phyloP scores from a whole-genome alignment of 2,329 filamentous ascomycete genomes.

The Ampelomyces quisqualis region DNA sequence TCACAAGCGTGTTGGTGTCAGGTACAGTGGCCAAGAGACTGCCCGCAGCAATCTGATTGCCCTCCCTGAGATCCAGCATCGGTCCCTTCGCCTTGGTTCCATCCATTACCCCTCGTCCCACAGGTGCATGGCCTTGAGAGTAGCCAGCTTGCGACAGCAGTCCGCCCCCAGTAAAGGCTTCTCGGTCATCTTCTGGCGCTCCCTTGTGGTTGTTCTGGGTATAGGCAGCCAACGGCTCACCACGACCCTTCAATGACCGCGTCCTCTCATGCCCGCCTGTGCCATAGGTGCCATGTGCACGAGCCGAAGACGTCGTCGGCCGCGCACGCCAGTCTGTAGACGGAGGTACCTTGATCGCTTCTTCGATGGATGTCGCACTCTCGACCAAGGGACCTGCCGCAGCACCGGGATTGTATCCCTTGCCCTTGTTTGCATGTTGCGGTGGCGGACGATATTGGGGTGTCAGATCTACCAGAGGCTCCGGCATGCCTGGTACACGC shows the following conservation, averaged over 20 bases:
- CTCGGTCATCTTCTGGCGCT: constrained; percentile 34
- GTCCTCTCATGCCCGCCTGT: constrained; percentile 35
- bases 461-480: constrained; percentile 68
- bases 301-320: constrained; percentile 26
- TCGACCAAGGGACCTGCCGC: constrained; percentile 48
- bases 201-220: constrained; percentile 38
- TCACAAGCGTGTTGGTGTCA: constrained; percentile 34
- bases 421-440: constrained; percentile 57
- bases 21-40: constrained; percentile 52
- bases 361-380: constrained; percentile 48
- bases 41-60: constrained; percentile 48
- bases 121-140: constrained; percentile 41
- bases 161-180: constrained; percentile 50
- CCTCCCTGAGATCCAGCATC: constrained; percentile 48
- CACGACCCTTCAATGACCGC: constrained; percentile 38
- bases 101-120: constrained; percentile 50
- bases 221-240: constrained; percentile 36
- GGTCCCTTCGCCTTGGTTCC: constrained; percentile 48
- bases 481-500: constrained; percentile 46
- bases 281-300: constrained; percentile 26
- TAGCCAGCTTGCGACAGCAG: constrained; percentile 46
- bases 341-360: constrained; percentile 46
- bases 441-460: constrained; percentile 65
- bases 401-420: constrained; percentile 48
- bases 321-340: constrained; percentile 49